phyloP scores from a whole-genome alignment of 1,284 basidiomycete species.

The Puccinia novopanici region DNA sequence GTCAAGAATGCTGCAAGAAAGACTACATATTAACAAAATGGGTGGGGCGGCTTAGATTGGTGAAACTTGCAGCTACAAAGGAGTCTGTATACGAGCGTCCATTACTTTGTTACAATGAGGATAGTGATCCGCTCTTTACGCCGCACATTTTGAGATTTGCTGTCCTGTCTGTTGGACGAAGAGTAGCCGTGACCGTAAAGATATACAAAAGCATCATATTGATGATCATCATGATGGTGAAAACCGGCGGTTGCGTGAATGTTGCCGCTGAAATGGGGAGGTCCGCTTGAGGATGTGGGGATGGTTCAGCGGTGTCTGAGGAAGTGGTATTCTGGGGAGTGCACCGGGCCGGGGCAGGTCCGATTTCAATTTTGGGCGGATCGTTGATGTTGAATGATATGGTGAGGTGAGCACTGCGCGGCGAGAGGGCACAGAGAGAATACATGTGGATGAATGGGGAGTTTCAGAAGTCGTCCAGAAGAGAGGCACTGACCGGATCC shows the following conservation, averaged over 20 bases:
- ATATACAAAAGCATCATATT: background rate
- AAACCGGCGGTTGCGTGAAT: background rate
- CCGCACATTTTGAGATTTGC: background rate
- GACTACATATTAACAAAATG: background rate
- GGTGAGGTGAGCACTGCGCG: constrained; percentile 8
- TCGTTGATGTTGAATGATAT: constrained; percentile 3
- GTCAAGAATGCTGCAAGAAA: background rate
- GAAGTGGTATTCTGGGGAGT: background rate
- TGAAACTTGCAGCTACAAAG: background rate
- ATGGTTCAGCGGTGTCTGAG: background rate
- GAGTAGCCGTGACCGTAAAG: background rate
- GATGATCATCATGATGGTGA: constrained; percentile 2
- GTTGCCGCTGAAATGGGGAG: background rate
- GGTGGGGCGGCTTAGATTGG: background rate
- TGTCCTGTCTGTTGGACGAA: too few relatives aligned
- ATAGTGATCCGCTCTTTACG: too few relatives aligned
- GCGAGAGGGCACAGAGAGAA: background rate
- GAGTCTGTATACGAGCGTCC: background rate
- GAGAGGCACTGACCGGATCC: constrained; percentile 23
- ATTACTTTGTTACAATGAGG: background rate
- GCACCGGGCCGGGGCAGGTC: background rate
- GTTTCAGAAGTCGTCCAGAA: background rate
- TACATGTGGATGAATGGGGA: background rate
- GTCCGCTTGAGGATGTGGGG: background rate
- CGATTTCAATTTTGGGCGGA: constrained; percentile 8